Conservation (phyloP, 441 rosid genomes). For the Populus hybrid region DNA sequence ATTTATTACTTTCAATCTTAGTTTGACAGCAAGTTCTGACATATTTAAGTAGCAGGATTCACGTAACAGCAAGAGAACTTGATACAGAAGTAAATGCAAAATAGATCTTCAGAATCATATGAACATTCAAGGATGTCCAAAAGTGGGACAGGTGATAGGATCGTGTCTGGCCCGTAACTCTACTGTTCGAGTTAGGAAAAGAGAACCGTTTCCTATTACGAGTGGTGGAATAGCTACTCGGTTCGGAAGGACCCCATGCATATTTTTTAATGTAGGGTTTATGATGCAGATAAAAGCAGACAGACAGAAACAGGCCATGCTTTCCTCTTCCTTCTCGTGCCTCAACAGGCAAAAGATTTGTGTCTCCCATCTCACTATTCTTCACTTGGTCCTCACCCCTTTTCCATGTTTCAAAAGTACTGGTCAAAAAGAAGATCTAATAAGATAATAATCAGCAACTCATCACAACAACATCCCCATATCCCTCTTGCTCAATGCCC, state of each 20-base stretch:
- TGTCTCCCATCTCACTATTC: constrained; percentile 6
- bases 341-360: constrained; percentile 20
- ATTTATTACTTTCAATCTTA: neutral
- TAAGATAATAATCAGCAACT: constrained; percentile 13
- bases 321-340: constrained; percentile 24
- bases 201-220: neutral
- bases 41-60: neutral
- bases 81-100: neutral
- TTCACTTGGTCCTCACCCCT: constrained; percentile 14
- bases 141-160: neutral
- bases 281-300: constrained; percentile 25
- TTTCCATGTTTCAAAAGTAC: neutral
- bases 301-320: constrained; percentile 32
- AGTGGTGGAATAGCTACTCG: neutral
- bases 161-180: neutral
- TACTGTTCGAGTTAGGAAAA: neutral
- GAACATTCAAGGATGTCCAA: neutral
- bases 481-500: neutral
- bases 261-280: constrained; percentile 21
- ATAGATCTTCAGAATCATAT: neutral
- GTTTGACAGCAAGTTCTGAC: neutral
- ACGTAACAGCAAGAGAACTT: neutral
- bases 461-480: constrained; percentile 1
- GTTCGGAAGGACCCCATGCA: neutral
- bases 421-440: constrained; percentile 17